Conservation (phyloP, 225 moss, liverwort and hornwort species). For the Neckera pumila region DNA sequence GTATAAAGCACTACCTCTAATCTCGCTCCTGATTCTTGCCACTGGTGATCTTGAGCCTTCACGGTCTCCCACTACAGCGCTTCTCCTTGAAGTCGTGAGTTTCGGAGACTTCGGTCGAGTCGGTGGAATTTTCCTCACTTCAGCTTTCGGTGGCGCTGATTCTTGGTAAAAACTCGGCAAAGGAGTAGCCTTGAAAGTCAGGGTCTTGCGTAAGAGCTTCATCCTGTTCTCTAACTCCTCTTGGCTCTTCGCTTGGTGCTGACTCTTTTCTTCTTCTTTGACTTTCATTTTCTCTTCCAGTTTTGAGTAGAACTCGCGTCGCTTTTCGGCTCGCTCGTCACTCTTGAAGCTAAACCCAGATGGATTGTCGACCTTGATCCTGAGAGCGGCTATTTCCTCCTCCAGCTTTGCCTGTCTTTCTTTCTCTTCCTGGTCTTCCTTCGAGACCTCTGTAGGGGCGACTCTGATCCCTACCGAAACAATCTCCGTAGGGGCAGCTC, state of each 20-base stretch:
- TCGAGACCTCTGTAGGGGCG: constrained; percentile 21
- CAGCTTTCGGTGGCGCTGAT: constrained; percentile 68
- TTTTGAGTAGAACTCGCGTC: constrained; percentile 80
- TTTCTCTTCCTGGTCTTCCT: constrained; percentile 44
- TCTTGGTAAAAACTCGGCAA: constrained; percentile 91
- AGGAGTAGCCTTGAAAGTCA: constrained; percentile 83
- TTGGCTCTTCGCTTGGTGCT: constrained; percentile 78
- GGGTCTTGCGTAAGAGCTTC: constrained; percentile 77
- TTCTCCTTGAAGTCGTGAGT: constrained; percentile 66
- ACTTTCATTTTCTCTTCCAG: constrained; percentile 74
- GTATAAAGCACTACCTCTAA: constrained; percentile 27
- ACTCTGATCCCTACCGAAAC: constrained; percentile 21
- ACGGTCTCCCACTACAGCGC: constrained; percentile 50
- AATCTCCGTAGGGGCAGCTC: constrained; percentile 19
- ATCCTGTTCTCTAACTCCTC: constrained; percentile 87
- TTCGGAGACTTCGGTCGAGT: constrained; percentile 81
- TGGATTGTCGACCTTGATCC: constrained; percentile 58
- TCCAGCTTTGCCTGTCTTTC: constrained; percentile 19
- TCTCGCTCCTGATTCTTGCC: constrained; percentile 42
- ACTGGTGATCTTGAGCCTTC: constrained; percentile 43
- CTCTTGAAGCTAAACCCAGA: constrained; percentile 82
- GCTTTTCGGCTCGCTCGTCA: constrained; percentile 80
- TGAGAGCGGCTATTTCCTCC: constrained; percentile 48
- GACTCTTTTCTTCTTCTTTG: constrained; percentile 86
- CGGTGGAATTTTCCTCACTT: constrained; percentile 82